phyloP scores from a whole-genome alignment of 2,329 filamentous ascomycete genomes.

The Beauveria sp. region DNA sequence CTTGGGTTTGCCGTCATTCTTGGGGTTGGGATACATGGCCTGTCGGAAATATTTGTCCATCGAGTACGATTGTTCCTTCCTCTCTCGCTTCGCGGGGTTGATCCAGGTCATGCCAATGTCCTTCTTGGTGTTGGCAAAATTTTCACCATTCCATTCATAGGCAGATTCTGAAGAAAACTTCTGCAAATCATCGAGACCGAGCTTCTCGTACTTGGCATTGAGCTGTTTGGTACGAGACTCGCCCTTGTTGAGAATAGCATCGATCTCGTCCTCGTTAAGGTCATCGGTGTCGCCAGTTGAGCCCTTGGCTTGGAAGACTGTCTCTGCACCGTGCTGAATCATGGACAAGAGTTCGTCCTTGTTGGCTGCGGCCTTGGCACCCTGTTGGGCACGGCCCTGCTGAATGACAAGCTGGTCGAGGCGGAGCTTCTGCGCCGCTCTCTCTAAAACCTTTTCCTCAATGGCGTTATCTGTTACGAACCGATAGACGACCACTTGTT shows the following conservation, averaged over 20 bases:
- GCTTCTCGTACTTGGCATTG: constrained; percentile 90
- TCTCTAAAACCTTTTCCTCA: constrained; percentile 94
- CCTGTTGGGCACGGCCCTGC: constrained; percentile 86
- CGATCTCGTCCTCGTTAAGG: constrained; percentile 82
- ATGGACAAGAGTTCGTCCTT: constrained; percentile 95
- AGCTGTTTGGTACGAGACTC: constrained; percentile 84
- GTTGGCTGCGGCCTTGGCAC: constrained; percentile 82
- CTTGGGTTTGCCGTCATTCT: constrained; percentile 84
- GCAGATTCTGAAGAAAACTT: constrained; percentile 97
- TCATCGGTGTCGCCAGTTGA: constrained; percentile 54
- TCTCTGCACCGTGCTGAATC: constrained; percentile 98
- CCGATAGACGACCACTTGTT: constrained; percentile 92
- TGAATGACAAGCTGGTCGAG: constrained; percentile 97
- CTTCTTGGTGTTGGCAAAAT: constrained; percentile 86
- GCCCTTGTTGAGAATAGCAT: constrained; percentile 76
- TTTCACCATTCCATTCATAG: constrained; percentile 98
- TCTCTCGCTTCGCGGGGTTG: constrained; percentile 94
- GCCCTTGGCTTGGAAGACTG: constrained; percentile 74
- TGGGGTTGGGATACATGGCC: constrained; percentile 72
- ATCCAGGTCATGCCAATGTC: constrained; percentile 94
- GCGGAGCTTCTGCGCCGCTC: constrained; percentile 91
- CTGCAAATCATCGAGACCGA: constrained; percentile 92
- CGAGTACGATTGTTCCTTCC: constrained; percentile 95
- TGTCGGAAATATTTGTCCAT: constrained; percentile 98
- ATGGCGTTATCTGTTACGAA: constrained; percentile 98